Evolutionary conservation across 2,329 filamentous ascomycete species (phyloP), one percentile per base, ranked within the genome.

Genomic region (Paradendryphiella salina): DNA sequence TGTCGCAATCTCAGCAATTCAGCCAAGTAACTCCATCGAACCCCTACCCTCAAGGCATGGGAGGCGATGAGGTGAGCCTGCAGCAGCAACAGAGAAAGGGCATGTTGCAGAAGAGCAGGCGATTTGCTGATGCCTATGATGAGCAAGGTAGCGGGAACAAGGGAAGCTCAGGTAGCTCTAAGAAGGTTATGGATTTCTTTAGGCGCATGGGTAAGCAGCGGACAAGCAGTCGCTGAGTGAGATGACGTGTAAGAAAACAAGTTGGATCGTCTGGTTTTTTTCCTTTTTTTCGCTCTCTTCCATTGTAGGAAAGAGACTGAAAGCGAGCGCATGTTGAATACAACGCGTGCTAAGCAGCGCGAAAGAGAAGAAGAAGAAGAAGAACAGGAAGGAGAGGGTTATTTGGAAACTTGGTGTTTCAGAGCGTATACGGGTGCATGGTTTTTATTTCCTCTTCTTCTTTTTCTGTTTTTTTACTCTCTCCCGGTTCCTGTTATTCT

Each of bases 121-220:
- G 84, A 59, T 96, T 99, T 63, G 86, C 84, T 1, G 91, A 96
- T 65, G 90, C 89, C 1, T 96, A 96, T 70, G 90, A 96, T 54
- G 83, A 85, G 31, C 54, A 59, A 43, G 61, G 59, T 10, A 37
- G 28, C 21, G 61, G 56, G n/a, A 68, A 67, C 54, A 69, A 69
- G 59, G 65, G 64, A 29, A 64, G 60, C 36, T 63, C 61, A 4
- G 93, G 93, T 36, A 95, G 89, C 72, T 93, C 86, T 11, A 87
- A 92, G 71, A 86, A 90, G 69, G 94, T 99, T 32, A 97, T 99
- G 92, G 93, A 99, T 76, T 96, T 97, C 75, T 99, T 99, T 79
- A 83, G 94, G 64, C 83, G 92, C 72, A 84, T 92, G 70, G 90
- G 89, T 48, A 90, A 87, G 76, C 89, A 86, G 62, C 80, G 88